A percentile compares a stretch with the other conserved stretches of the same genome.
Conservation (phyloP, 1,284 basidiomycete species). For the Ustilago nuda region DNA sequence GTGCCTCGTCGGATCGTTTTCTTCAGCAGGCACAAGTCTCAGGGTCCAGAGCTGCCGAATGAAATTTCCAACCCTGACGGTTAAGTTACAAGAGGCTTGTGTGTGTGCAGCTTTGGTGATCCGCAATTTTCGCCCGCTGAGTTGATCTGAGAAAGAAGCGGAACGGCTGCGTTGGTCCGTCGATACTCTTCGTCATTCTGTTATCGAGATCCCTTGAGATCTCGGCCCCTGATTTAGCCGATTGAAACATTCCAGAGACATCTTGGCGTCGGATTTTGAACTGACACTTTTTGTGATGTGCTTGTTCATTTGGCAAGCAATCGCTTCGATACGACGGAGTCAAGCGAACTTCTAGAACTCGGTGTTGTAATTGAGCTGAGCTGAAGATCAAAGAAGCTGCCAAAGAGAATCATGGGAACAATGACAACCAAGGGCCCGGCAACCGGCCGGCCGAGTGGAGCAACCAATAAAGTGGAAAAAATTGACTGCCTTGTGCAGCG, state of each 20-base stretch:
- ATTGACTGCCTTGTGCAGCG: conserved; percentile 1
- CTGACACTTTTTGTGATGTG: not conserved
- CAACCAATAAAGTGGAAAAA: not conserved
- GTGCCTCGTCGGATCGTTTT: too few relatives aligned
- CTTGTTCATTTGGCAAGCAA: not conserved
- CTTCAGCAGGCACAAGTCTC: too few relatives aligned
- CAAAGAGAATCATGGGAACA: not conserved
- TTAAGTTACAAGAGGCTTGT: not conserved
- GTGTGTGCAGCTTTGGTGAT: not conserved
- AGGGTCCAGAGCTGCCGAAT: too few relatives aligned
- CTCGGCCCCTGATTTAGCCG: conserved; percentile 1
- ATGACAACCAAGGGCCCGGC: not conserved
- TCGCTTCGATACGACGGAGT: not conserved
- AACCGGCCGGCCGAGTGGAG: conserved; percentile 13
- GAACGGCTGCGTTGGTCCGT: not conserved
- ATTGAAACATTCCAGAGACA: conserved; percentile 1
- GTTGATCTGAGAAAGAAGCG: conserved; percentile 1
- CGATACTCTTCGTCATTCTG: not conserved
- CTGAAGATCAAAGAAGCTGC: not conserved
- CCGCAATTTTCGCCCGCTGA: not conserved
- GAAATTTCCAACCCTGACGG: too few relatives aligned
- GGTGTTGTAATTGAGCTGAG: not conserved
- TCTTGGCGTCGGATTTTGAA: conserved; percentile 1
- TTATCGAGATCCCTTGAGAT: conserved; percentile 1
- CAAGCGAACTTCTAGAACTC: not conserved